These are phyloP conservation scores for Cryphonectria nitschkei DNA, from an alignment of 2,329 filamentous ascomycete species.

Conservation along the genomic window DNA sequence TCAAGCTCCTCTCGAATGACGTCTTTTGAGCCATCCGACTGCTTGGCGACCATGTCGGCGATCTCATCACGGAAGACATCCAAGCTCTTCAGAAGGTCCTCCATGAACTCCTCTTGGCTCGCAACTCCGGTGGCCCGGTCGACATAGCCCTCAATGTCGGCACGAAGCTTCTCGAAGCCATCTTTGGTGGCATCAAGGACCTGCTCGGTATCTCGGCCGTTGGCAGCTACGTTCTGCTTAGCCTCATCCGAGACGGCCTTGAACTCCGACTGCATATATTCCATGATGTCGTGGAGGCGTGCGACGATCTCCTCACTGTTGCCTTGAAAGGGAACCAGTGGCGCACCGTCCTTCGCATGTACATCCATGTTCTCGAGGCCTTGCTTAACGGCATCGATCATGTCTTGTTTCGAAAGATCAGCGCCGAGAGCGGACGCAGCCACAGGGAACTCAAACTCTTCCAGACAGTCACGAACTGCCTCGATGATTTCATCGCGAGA, in stretches of 20 bases:
- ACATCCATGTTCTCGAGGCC: slow-evolving; percentile 36
- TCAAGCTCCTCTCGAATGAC: slow-evolving; percentile 83
- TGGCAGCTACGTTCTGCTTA: slow-evolving; percentile 79
- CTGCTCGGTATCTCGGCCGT: slow-evolving; percentile 83
- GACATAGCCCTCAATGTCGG: slow-evolving; percentile 81
- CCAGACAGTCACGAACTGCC: slow-evolving; percentile 82
- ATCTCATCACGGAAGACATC: slow-evolving; percentile 71
- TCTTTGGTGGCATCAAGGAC: slow-evolving; percentile 87
- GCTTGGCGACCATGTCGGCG: slow-evolving; percentile 59
- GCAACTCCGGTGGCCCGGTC: slow-evolving; percentile 70
- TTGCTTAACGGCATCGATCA: slow-evolving; percentile 66
- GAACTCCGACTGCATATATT: slow-evolving; percentile 63
- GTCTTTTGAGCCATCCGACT: slow-evolving; percentile 59
- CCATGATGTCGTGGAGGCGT: slow-evolving; percentile 68
- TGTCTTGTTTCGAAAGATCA: slow-evolving; percentile 63
- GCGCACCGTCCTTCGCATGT: slow-evolving; percentile 18
- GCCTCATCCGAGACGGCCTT: slow-evolving; percentile 63
- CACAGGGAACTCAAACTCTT: slow-evolving; percentile 78
- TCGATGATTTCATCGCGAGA: slow-evolving; percentile 83
- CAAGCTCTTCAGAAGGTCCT: slow-evolving; percentile 66
- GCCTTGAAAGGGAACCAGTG: slow-evolving; percentile 34
- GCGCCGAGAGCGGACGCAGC: slow-evolving; percentile 57
- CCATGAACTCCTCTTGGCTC: slow-evolving; percentile 78
- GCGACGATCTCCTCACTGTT: slow-evolving; percentile 56
- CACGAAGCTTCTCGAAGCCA: slow-evolving; percentile 78